Evolutionary conservation across 306 rosid genomes (phyloP).

Genomic region (Trifolium repens): DNA sequence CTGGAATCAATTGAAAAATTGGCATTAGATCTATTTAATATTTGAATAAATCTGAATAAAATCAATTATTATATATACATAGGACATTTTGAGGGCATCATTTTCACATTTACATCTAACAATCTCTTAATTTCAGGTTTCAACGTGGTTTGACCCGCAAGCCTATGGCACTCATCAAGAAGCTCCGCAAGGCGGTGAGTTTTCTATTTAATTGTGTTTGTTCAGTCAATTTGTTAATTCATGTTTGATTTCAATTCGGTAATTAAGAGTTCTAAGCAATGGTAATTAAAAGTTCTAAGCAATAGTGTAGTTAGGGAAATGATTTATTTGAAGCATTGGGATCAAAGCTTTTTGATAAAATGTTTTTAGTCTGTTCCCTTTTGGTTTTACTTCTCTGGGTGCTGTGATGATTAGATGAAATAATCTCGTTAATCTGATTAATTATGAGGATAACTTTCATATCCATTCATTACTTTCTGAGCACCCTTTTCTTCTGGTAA

Average conservation of each 20-base stretch:
- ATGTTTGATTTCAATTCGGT: too few species aligned
- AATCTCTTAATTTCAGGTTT: constrained; percentile 32
- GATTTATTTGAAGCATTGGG: not conserved
- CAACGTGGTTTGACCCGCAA: constrained; percentile 64
- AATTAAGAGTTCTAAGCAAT: too few species aligned
- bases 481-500: not conserved
- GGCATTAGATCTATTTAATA: not conserved
- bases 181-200: constrained; percentile 61
- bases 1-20: not conserved
- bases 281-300: too few species aligned
- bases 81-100: too few species aligned
- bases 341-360: not conserved
- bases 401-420: constrained; percentile 13
- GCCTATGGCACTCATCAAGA: constrained; percentile 67
- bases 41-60: not conserved
- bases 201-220: not conserved
- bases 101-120: not conserved
- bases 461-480: constrained; percentile 16
- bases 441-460: constrained; percentile 8
- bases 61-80: not conserved
- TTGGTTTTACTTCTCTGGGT: not conserved
- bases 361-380: not conserved
- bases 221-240: not conserved
- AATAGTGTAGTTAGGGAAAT: not conserved
- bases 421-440: constrained; percentile 27